Conservation (phyloP, 495 filamentous ascomycete species). For the Daldinia caldariorum region DNA sequence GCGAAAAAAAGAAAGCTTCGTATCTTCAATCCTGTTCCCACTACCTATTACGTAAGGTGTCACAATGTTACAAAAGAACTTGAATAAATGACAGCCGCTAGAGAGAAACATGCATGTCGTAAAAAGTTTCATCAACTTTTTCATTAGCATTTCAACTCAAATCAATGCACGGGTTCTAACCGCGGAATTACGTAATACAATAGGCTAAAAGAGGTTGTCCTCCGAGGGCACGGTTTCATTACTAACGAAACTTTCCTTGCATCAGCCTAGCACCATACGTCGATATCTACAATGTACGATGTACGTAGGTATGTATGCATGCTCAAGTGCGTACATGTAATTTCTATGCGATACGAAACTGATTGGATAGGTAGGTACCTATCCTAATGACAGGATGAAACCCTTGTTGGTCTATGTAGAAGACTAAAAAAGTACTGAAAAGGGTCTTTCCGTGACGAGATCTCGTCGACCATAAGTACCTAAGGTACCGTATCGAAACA, state of each 20-base stretch:
- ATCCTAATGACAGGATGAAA: constrained; percentile 38
- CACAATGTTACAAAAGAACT: constrained; percentile 14
- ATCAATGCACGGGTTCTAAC: constrained; percentile 28
- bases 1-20: constrained; percentile 18
- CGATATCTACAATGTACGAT: constrained; percentile 4
- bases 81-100: constrained; percentile 22
- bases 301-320: constrained; percentile 28
- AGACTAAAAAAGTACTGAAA: constrained; percentile 8
- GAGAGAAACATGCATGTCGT: constrained; percentile 1
- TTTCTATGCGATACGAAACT: constrained; percentile 25
- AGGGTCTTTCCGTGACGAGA: constrained; percentile 34
- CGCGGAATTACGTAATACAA: constrained; percentile 38
- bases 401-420: constrained; percentile 11
- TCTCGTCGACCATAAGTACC: constrained; percentile 18
- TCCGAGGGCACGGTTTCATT: constrained; percentile 31
- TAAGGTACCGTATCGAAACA: constrained; percentile 33
- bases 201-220: constrained; percentile 24
- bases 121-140: constrained; percentile 6
- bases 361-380: no score
- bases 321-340: no score
- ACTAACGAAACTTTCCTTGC: constrained; percentile 24
- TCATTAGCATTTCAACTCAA: constrained; percentile 9
- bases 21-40: constrained; percentile 12
- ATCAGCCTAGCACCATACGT: neutral
- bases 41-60: constrained; percentile 32